These are phyloP conservation scores for Cercophora newfieldiana DNA, from an alignment of 495 filamentous ascomycete species.

Conservation along the genomic window DNA sequence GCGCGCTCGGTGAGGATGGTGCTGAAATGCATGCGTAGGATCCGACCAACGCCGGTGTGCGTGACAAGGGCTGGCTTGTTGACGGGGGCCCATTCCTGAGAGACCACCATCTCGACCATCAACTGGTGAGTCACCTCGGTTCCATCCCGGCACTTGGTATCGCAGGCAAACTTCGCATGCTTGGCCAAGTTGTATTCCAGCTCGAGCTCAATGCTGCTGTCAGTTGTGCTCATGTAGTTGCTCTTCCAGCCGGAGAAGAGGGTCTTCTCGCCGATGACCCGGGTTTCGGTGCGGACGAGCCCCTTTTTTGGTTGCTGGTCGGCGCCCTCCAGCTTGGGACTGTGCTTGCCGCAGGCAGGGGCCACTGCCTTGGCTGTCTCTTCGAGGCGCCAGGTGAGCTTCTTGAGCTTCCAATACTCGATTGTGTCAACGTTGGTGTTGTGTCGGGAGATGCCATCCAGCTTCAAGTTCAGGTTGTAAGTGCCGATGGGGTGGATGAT, in stretches of 20 bases:
- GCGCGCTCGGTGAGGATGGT: constrained; percentile 76
- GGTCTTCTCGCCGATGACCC: constrained; percentile 60
- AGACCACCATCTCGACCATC: constrained; percentile 90
- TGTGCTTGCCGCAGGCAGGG: constrained; percentile 77
- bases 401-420: constrained; percentile 82
- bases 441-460: constrained; percentile 75
- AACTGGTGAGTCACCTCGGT: constrained; percentile 79
- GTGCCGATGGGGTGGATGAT: constrained; percentile 86
- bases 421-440: constrained; percentile 52
- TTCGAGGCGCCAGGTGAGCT: constrained; percentile 90
- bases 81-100: constrained; percentile 81
- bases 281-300: constrained; percentile 71
- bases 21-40: constrained; percentile 90
- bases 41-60: constrained; percentile 86
- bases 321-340: constrained; percentile 60
- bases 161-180: constrained; percentile 66
- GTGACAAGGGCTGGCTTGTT: constrained; percentile 69
- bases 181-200: constrained; percentile 71
- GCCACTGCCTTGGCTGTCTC: constrained; percentile 79
- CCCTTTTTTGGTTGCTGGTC: constrained; percentile 63
- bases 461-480: constrained; percentile 72
- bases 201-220: constrained; percentile 78
- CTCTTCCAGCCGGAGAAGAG: constrained; percentile 82
- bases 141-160: constrained; percentile 75
- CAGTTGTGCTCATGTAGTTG: constrained; percentile 68